Evolutionary conservation across 768 basidiomycete species (phyloP).

Genomic region (Phylloporus scabripes): DNA sequence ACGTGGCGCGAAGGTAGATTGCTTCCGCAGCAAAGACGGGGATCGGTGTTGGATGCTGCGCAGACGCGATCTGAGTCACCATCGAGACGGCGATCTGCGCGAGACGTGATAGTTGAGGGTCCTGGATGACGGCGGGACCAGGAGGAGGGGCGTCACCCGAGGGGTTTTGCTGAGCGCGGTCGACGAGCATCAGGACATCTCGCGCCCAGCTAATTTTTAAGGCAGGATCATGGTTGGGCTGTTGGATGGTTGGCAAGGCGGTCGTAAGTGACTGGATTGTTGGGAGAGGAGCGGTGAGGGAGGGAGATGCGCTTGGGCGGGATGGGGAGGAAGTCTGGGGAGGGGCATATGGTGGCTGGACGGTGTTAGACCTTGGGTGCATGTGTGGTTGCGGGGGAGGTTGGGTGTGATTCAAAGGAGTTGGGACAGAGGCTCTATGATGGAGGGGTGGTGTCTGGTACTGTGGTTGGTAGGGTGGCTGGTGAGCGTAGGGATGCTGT

Average conservation of each 20-base stretch:
- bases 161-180: constrained; percentile 41
- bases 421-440: constrained; percentile 19
- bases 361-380: constrained; percentile 15
- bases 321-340: constrained; percentile 24
- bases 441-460: constrained; percentile 19
- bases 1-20: constrained; percentile 65
- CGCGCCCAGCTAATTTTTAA: constrained; percentile 73
- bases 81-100: constrained; percentile 60
- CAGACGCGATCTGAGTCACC: constrained; percentile 51
- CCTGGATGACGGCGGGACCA: constrained; percentile 51
- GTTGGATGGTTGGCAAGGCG: constrained; percentile 47
- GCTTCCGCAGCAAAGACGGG: constrained; percentile 60
- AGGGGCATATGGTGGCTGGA: constrained; percentile 14
- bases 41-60: constrained; percentile 31
- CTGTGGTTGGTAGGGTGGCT: constrained; percentile 19
- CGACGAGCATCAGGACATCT: constrained; percentile 77
- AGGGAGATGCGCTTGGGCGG: constrained; percentile 30
- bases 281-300: constrained; percentile 66
- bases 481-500: constrained; percentile 12
- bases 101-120: constrained; percentile 55
- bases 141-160: constrained; percentile 38
- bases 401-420: constrained; percentile 20
- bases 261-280: constrained; percentile 53
- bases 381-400: constrained; percentile 22
- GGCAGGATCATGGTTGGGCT: constrained; percentile 49